A percentile compares a stretch with the other conserved stretches of the same genome.
Evolutionary conservation across 2,329 filamentous ascomycete species (phyloP).

Genomic region (Neonectria sp.): DNA sequence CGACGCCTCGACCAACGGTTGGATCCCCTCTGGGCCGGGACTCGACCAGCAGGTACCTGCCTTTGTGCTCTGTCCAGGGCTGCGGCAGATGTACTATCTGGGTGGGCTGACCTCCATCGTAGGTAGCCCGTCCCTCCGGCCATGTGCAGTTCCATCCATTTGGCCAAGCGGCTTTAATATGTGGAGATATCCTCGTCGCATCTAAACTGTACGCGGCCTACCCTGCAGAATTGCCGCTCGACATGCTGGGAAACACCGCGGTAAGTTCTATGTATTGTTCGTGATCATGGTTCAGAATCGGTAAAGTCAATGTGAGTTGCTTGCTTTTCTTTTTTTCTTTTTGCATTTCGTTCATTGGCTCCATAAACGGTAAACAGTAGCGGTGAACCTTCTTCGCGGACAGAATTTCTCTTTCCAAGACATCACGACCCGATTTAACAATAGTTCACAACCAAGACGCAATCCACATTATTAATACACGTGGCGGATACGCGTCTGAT

Average conservation of each 20-base stretch:
- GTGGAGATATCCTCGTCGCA: conserved; percentile 21
- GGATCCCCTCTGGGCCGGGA: conserved; percentile 18
- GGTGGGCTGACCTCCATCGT: not conserved
- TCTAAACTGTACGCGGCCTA: conserved; percentile 7
- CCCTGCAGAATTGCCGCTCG: conserved; percentile 11
- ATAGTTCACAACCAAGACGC: not conserved
- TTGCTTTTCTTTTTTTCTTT: not conserved
- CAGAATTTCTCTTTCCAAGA: not conserved
- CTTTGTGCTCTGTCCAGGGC: no score
- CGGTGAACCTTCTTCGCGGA: not conserved
- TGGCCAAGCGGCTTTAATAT: conserved; percentile 25
- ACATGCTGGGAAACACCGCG: not conserved
- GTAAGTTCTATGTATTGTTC: not conserved
- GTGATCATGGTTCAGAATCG: not conserved
- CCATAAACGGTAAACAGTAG: not conserved
- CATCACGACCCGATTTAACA: not conserved
- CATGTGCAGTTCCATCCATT: conserved; percentile 27
- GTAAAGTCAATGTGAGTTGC: not conserved
- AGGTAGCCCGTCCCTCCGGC: conserved; percentile 10
- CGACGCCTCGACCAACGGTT: conserved; percentile 14
- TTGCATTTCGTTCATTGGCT: not conserved
- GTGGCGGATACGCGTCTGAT: not conserved
- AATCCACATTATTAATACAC: not conserved
- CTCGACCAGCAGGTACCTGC: not conserved
- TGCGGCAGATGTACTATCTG: no score